Base-by-base conservation (phyloP, 257 asterid species). In the Linderniella brevidens region DNA sequence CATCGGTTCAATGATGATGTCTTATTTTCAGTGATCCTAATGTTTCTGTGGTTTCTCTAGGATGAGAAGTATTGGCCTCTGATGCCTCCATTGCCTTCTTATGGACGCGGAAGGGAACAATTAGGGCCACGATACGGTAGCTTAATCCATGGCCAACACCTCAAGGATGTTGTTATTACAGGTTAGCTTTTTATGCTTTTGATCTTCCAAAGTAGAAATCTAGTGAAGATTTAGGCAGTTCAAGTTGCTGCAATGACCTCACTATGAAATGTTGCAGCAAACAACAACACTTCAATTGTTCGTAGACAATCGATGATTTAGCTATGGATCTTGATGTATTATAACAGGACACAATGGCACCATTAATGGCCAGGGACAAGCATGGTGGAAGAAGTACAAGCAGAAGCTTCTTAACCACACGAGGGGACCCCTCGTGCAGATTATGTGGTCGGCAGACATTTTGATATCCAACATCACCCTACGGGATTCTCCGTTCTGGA, bases 401-500 rank as follows among this genome's bases (percentile, higher is more conserved):
- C 74, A 61, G 56, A 81, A 77, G 66, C 86, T 74, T 58, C 73
- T 81, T 45, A 81, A 81, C 60, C 75, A 78, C 63, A 81, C 93
- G 8, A 72, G 93, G 58, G 93, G 93, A 12, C 93, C 93, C 0
- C 86, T 81, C 48, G 78, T 81, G 67, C 90, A 81, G 65, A 70
- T 81, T 52, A 81, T 81, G 93, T 73, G 82, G 82, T 81, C 93
- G 18, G 69, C 65, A 4, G 68, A 81, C 69, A 75, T 81, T 45
- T 19, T 72, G 63, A 72, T 81, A 58, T 67, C 82, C 52, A 73
- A 78, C 68, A 66, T 81, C 53, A 81, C 93, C 14, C 57, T 81
- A 37, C 80, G 76, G 0, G 78, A 78, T 67, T 81, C 93, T 50
- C 93, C 93, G 15, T 81, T 81, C 61, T 81, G 93, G 93, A 81